phyloP scores from a whole-genome alignment of 2,329 filamentous ascomycete genomes.

The Ceratocystis cubensis region DNA sequence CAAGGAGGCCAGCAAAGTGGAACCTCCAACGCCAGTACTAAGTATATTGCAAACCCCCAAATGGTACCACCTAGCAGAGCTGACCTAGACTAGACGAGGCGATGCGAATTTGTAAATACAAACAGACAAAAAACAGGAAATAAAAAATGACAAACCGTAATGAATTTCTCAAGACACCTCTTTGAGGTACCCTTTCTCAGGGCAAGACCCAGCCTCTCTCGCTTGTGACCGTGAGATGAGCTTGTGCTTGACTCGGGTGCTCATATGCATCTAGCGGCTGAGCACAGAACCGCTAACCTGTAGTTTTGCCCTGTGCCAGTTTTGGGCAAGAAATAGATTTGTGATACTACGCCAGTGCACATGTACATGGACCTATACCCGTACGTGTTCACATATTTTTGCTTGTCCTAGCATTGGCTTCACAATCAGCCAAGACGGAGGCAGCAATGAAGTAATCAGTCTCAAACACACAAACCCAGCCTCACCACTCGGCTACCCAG shows the following conservation, averaged over 20 bases:
- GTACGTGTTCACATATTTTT: neutral
- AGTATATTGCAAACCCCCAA: neutral
- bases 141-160: neutral
- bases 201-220: neutral
- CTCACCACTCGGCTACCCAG: neutral
- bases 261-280: neutral
- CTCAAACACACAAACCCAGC: neutral
- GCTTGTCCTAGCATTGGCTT: neutral
- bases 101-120: neutral
- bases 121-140: neutral
- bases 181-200: no score
- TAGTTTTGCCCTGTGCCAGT: neutral
- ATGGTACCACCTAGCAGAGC: neutral
- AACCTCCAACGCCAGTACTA: neutral
- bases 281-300: neutral
- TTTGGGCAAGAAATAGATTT: neutral
- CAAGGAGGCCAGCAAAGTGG: neutral
- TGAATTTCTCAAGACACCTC: no score
- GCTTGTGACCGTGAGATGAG: neutral
- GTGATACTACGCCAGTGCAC: neutral
- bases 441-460: neutral
- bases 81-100: neutral
- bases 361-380: neutral
- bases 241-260: neutral
- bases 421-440: neutral